Conservation (phyloP, 2,329 filamentous ascomycete genomes). For the Bipolaris cookei region DNA sequence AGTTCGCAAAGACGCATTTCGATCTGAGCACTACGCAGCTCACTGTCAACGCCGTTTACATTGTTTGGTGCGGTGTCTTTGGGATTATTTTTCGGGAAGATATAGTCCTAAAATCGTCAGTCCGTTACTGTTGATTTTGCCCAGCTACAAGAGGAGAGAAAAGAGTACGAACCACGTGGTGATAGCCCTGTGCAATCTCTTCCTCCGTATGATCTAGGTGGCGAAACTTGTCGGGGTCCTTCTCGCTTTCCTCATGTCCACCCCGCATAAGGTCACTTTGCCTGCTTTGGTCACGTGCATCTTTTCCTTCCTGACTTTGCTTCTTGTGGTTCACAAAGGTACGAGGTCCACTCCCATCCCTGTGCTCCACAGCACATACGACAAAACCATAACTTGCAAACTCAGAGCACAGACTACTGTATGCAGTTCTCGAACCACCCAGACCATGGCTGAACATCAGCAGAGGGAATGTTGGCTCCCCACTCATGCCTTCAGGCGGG, state of each 20-base stretch:
- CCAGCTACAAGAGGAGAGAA: not conserved
- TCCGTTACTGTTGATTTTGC: not conserved
- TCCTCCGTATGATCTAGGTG: conserved; percentile 49
- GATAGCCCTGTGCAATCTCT: conserved; percentile 51
- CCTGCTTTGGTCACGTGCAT: conserved; percentile 25
- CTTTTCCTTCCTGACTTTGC: conserved; percentile 26
- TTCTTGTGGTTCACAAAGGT: conserved; percentile 65
- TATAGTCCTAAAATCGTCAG: conserved; percentile 57
- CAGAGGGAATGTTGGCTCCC: conserved; percentile 62
- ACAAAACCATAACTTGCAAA: conserved; percentile 71
- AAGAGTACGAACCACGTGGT: conserved; percentile 52
- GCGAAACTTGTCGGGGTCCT: conserved; percentile 36
- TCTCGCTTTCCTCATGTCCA: conserved; percentile 16
- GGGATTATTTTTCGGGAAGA: conserved; percentile 64
- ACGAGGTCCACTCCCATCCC: conserved; percentile 68
- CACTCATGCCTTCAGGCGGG: conserved; percentile 42
- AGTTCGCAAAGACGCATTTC: conserved; percentile 69
- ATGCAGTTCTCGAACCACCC: conserved; percentile 67
- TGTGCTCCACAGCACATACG: conserved; percentile 68
- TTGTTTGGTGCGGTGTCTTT: conserved; percentile 60
- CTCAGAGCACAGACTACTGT: conserved; percentile 68
- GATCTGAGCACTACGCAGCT: conserved; percentile 67
- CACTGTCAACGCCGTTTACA: conserved; percentile 64
- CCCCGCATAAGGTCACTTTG: conserved; percentile 10
- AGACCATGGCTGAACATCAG: conserved; percentile 72